phyloP scores from a whole-genome alignment of 306 rosid genomes.

The Prunus mongolica region DNA sequence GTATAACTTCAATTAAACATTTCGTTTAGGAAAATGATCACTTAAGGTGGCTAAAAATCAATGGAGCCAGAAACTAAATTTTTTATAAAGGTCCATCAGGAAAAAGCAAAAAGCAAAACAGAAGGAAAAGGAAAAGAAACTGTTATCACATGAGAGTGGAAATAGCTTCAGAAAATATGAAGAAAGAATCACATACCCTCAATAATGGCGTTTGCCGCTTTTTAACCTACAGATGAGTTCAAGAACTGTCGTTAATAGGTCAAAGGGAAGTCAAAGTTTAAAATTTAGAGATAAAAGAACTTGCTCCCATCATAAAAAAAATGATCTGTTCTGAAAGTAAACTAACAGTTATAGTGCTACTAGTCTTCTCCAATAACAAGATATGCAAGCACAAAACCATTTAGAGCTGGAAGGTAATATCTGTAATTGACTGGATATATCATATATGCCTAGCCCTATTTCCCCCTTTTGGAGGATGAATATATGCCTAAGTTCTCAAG shows the following conservation, averaged over 20 bases:
- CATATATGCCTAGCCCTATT: not conserved
- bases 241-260: conserved; percentile 28
- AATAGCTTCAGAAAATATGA: not conserved
- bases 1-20: not conserved
- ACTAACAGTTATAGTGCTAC: not conserved
- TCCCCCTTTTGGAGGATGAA: not conserved
- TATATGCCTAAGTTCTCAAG: not conserved
- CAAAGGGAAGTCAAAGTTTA: not conserved
- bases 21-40: not conserved
- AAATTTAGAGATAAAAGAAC: not conserved
- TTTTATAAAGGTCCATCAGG: not conserved
- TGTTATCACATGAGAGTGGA: not conserved
- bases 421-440: not conserved
- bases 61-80: not conserved
- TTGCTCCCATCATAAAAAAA: not conserved
- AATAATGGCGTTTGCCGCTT: conserved; percentile 71
- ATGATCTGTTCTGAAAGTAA: not conserved
- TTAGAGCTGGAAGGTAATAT: not conserved
- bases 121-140: not conserved
- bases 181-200: conserved; percentile 59
- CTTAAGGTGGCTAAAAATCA: not conserved
- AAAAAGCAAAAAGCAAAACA: not conserved
- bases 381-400: not conserved
- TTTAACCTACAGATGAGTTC: conserved; percentile 64
- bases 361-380: not conserved